Evolutionary conservation across 1,139 yeast genomes (phyloP).

Genomic region (Waltiozyma sp.): DNA sequence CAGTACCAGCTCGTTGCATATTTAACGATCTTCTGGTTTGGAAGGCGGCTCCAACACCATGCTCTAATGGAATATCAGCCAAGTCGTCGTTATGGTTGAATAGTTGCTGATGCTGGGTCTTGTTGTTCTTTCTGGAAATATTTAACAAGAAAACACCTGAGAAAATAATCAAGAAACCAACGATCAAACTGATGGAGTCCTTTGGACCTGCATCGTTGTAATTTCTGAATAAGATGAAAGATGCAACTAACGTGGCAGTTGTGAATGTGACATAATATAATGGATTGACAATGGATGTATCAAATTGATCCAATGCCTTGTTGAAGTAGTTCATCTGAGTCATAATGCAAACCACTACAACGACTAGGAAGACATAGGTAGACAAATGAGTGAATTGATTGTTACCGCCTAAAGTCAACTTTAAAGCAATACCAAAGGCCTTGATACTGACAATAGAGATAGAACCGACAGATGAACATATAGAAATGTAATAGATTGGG

Average conservation of each 20-base stretch:
- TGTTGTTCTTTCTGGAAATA: slow-evolving; percentile 52
- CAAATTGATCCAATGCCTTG: slow-evolving; percentile 88
- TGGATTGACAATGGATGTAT: slow-evolving; percentile 87
- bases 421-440: slow-evolving; percentile 88
- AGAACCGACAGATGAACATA: slow-evolving; percentile 86
- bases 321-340: slow-evolving; percentile 93
- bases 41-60: slow-evolving; percentile 70
- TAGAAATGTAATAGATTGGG: slow-evolving; percentile 85
- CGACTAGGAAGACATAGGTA: slow-evolving; percentile 69
- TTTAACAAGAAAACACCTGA: slow-evolving; percentile 80
- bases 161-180: slow-evolving; percentile 81
- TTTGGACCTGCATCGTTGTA: slow-evolving; percentile 78
- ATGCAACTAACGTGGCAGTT: slow-evolving; percentile 77
- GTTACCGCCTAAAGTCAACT: slow-evolving; percentile 76
- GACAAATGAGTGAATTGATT: slow-evolving; percentile 82
- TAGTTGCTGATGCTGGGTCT: slow-evolving; percentile 11
- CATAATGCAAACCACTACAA: slow-evolving; percentile 71
- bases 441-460: slow-evolving; percentile 87
- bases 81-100: slow-evolving; percentile 42
- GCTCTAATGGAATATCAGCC: slow-evolving; percentile 74
- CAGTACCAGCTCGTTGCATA: slow-evolving; percentile 25
- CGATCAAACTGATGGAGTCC: slow-evolving; percentile 72
- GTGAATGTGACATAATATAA: slow-evolving; percentile 87
- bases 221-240: slow-evolving; percentile 78
- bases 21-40: slow-evolving; percentile 41